Conservation (phyloP, 169 alveolate genomes). For the Besnoitia besnoiti region DNA sequence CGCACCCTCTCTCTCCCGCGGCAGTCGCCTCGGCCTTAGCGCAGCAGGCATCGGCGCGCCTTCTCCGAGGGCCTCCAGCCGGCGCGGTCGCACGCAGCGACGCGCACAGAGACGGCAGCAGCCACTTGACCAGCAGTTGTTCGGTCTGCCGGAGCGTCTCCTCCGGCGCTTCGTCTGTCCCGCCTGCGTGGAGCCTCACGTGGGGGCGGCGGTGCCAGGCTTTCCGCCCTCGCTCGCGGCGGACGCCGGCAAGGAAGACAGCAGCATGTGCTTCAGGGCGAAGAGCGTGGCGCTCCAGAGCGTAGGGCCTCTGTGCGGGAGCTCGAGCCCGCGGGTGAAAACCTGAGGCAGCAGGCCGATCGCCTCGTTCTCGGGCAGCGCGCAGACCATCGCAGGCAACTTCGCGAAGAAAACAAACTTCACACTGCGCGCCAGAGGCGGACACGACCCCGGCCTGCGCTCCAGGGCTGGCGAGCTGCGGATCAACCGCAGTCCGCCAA, state of each 20-base stretch:
- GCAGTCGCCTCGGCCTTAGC: no score
- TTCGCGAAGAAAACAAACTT: background rate
- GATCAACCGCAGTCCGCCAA: no score
- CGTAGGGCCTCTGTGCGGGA: background rate
- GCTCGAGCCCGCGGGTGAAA: background rate
- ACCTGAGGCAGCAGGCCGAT: background rate
- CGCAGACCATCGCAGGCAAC: background rate
- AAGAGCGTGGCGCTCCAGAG: slow-evolving; percentile 26
- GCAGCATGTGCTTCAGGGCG: slow-evolving; percentile 22
- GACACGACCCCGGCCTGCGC: background rate
- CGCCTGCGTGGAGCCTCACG: background rate
- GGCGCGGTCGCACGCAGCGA: background rate
- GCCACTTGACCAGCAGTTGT: background rate
- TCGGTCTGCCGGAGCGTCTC: background rate
- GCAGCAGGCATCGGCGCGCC: no score
- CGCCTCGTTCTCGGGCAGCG: background rate
- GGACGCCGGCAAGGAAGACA: background rate
- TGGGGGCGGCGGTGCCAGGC: background rate
- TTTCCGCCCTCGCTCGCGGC: background rate
- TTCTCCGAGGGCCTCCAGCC: no score
- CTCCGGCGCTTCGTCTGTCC: background rate
- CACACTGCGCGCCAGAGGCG: background rate
- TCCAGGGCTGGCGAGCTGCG: background rate
- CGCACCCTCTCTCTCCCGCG: no score
- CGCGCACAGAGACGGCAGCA: background rate